phyloP scores from a whole-genome alignment of 106 monocot species.

The Iris macrosiphon region DNA sequence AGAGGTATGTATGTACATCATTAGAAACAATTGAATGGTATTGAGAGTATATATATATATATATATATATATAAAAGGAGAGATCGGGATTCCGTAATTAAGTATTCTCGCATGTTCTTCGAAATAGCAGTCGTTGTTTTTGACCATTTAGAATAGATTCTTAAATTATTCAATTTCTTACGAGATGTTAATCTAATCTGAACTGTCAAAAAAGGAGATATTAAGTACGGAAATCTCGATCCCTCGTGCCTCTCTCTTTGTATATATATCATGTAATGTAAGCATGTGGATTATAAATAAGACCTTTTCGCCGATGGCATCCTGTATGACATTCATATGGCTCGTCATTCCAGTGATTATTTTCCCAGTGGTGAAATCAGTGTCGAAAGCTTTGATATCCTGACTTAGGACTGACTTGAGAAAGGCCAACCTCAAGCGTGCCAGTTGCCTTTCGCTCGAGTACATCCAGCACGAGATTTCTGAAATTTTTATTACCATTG shows the following conservation, averaged over 20 bases:
- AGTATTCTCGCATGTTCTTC: too few relatives aligned
- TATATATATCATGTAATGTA: too few relatives aligned
- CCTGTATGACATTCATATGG: constrained; percentile 46
- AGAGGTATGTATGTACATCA: too few relatives aligned
- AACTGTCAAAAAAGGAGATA: too few relatives aligned
- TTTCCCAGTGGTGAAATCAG: constrained; percentile 28
- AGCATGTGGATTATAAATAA: not conserved
- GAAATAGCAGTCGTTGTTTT: not conserved
- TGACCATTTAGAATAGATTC: not conserved
- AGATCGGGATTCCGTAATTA: too few relatives aligned
- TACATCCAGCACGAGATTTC: constrained; percentile 46
- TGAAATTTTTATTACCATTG: constrained; percentile 13
- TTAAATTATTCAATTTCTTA: not conserved
- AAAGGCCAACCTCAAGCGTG: constrained; percentile 30
- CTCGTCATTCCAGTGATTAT: constrained; percentile 30
- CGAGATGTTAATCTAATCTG: too few relatives aligned
- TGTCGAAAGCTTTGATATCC: constrained; percentile 35
- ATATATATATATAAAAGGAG: too few relatives aligned
- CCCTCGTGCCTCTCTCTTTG: too few relatives aligned
- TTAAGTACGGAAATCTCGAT: too few relatives aligned
- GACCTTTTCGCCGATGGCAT: constrained; percentile 55
- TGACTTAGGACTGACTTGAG: constrained; percentile 31
- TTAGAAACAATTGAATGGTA: too few relatives aligned
- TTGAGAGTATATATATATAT: too few relatives aligned
- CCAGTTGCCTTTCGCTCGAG: constrained; percentile 35